Conservation (phyloP, 768 basidiomycete genomes). For the Boletus speciosus region DNA sequence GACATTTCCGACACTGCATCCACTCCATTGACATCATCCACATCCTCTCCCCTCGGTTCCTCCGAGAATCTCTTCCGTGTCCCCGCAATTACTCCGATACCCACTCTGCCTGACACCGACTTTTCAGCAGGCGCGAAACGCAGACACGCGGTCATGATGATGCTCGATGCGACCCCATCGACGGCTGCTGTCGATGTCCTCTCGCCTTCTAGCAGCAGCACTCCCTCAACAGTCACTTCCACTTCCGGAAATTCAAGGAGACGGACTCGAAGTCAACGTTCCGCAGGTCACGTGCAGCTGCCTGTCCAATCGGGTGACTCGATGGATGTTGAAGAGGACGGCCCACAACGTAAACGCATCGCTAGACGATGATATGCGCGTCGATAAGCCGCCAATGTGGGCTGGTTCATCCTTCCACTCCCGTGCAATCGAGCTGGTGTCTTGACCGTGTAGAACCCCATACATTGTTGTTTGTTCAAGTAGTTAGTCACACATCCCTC, state of each 20-base stretch:
- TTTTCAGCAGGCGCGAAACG: conserved; percentile 64
- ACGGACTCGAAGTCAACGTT: conserved; percentile 53
- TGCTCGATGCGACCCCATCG: conserved; percentile 54
- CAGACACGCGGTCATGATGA: conserved; percentile 76
- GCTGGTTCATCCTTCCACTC: not conserved
- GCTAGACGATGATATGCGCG: conserved; percentile 47
- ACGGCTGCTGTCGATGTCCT: conserved; percentile 36
- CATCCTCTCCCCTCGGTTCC: conserved; percentile 23
- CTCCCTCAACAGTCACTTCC: conserved; percentile 20
- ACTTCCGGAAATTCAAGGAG: conserved; percentile 40
- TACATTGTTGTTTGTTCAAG: conserved; percentile 9
- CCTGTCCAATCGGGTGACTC: conserved; percentile 43
- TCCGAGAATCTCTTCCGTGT: conserved; percentile 31
- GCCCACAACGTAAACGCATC: conserved; percentile 70
- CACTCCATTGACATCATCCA: conserved; percentile 9
- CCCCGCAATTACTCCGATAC: conserved; percentile 19
- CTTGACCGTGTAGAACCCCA: conserved; percentile 7
- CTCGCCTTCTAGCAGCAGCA: conserved; percentile 35
- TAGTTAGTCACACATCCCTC: conserved; percentile 3
- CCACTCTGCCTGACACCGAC: conserved; percentile 33
- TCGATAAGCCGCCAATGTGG: not conserved
- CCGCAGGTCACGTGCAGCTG: conserved; percentile 36
- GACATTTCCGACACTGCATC: conserved; percentile 22
- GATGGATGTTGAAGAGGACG: conserved; percentile 78
- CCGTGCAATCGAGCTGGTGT: not conserved